Base-by-base conservation (phyloP, 129 eudicot species). In the Solidago caesia region DNA sequence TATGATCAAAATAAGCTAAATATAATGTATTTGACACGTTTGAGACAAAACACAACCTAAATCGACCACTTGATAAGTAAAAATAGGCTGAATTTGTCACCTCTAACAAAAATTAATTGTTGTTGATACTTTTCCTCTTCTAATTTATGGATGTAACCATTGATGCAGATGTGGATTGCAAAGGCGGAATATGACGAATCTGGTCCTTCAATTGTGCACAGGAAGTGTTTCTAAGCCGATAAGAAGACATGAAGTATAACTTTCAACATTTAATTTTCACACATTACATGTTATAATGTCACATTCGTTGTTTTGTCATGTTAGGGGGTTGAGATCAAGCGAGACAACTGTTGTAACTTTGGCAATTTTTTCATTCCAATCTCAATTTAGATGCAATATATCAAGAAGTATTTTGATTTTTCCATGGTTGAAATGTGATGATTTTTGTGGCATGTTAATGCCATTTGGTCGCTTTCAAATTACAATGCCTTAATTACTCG, bases 301-400 rank as follows among this genome's bases (percentile, higher is more conserved):
- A 33, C 2, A 33, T 33, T 1, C 39, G 8, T 9, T 9, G 11
- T 46, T 46, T 46, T 46, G 51, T 46, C 51, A 5, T 46, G 11
- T 46, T 46, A 9, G 51, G 11, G 61, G 39, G 52, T 68, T 86
- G 80, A 80, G 84, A 83, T 64, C 71, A 62, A 70, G 80, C 43
- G 45, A 84, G 77, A 74, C 72, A 63, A 61, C 65, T 79, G 70
- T 82, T 79, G 79, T 82, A 67, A 74, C 66, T 79, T 79, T 61
- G 71, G 72, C 66, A 62, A 71, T 84, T 78, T 79, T 68, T 79
- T 63, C 44, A 52, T 74, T 80, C 73, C 64, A 52, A 48, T 69
- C 44, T 55, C 69, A 62, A 44, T 67, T 74, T 60, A 59, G 62
- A 79, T 21, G 64, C 74, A 6, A 5, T 53, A 42, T 70, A 33